Percentiles rank a stretch among this genome's conserved stretches.
Evolutionary conservation across 495 filamentous ascomycete species (phyloP).

Genomic region (Pseudevernia furfuracea): DNA sequence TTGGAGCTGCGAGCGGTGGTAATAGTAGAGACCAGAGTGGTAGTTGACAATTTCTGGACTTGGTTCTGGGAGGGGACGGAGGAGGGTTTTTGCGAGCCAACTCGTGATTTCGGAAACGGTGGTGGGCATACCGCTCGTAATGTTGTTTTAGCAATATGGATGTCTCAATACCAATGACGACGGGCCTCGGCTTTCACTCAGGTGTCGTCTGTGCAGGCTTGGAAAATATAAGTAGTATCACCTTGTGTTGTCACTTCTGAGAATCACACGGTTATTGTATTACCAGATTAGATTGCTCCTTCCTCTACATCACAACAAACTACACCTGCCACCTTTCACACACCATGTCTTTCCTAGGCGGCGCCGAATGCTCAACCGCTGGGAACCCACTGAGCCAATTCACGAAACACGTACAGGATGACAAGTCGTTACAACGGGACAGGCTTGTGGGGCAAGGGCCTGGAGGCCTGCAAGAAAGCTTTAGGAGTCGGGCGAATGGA

Average conservation of each 20-base stretch:
- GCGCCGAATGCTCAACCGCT: slow-evolving; percentile 93
- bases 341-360: slow-evolving; percentile 86
- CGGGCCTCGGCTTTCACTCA: slow-evolving; percentile 1
- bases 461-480: slow-evolving; percentile 53
- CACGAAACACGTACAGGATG: slow-evolving; percentile 87
- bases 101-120: not conserved
- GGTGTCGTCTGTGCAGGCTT: no score
- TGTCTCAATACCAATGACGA: not conserved
- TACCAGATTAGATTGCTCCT: not conserved
- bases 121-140: not conserved
- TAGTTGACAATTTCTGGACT: not conserved
- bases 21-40: not conserved
- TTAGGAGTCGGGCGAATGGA: slow-evolving; percentile 54
- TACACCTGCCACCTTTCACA: not conserved
- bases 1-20: not conserved
- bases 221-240: not conserved
- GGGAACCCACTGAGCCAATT: slow-evolving; percentile 96
- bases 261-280: not conserved
- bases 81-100: not conserved
- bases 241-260: not conserved
- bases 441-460: slow-evolving; percentile 67
- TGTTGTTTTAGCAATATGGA: slow-evolving; percentile 4
- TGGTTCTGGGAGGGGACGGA: not conserved
- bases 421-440: slow-evolving; percentile 89
- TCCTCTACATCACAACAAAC: not conserved